These are phyloP conservation scores for Cryphonectria parasitica DNA, from an alignment of 2,329 filamentous ascomycete species.

Conservation along the genomic window DNA sequence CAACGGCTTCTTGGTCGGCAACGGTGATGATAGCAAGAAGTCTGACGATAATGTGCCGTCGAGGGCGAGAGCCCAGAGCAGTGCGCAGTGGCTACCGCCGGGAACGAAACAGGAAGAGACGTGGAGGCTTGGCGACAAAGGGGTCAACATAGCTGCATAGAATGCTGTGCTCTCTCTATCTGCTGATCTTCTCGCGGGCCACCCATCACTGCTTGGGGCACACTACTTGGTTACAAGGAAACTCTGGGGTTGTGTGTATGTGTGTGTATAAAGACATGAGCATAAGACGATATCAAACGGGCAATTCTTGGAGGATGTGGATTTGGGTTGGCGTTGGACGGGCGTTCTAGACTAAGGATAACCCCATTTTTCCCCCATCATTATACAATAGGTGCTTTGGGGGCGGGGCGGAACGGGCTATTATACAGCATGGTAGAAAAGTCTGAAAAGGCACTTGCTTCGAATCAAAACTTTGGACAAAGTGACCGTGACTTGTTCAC, in stretches of 20 bases:
- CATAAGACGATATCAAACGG: constrained; percentile 8
- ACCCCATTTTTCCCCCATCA: not conserved
- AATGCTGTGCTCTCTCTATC: not conserved
- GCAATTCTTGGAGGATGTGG: not conserved
- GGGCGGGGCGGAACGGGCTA: not conserved
- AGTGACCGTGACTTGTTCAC: not conserved
- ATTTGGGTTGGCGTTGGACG: not conserved
- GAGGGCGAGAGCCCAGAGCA: constrained; percentile 47
- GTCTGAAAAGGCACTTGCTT: not conserved
- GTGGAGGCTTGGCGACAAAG: constrained; percentile 59
- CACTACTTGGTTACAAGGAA: not conserved
- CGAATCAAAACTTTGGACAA: not conserved
- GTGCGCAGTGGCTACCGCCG: constrained; percentile 70
- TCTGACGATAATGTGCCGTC: constrained; percentile 52
- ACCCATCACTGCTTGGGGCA: not conserved
- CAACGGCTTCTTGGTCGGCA: constrained; percentile 49
- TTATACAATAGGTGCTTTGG: not conserved
- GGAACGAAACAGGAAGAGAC: constrained; percentile 87
- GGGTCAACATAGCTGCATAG: constrained; percentile 28
- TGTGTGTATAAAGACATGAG: not conserved
- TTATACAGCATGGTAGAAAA: not conserved
- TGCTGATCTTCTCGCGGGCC: not conserved
- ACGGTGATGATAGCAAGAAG: constrained; percentile 58
- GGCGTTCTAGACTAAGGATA: not conserved
- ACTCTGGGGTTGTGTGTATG: not conserved